Evolutionary conservation across 345 rosid species (phyloP).

Genomic region (Zanthoxylum bungeanum): DNA sequence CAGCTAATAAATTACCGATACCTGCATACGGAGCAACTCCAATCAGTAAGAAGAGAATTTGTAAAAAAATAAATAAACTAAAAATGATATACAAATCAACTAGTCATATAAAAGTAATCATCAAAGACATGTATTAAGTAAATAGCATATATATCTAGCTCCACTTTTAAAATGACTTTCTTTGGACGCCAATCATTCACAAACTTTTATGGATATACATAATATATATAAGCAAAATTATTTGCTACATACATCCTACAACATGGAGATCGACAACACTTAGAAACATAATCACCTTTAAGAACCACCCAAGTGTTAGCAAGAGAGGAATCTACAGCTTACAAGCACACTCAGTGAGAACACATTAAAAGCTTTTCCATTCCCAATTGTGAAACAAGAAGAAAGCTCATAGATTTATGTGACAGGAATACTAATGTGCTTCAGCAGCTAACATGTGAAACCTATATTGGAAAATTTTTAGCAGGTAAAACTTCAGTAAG

Average conservation of each 20-base stretch:
- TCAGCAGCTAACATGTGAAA: neutral
- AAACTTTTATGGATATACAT: neutral
- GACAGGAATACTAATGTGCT: neutral
- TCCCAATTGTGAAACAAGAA: neutral
- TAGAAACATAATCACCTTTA: neutral
- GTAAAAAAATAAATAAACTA: neutral
- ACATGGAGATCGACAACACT: neutral
- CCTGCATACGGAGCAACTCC: slow-evolving; percentile 43
- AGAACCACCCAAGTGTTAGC: neutral
- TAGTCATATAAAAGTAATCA: neutral
- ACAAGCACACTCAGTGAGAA: neutral
- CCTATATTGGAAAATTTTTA: neutral
- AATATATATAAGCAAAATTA: neutral
- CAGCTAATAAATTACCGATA: slow-evolving; percentile 67
- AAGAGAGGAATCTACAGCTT: neutral
- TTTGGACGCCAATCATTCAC: neutral
- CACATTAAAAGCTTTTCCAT: neutral
- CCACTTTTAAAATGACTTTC: neutral
- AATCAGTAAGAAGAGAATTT: slow-evolving; percentile 14
- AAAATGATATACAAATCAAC: slow-evolving; percentile 1
- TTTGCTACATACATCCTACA: neutral
- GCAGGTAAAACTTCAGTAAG: neutral
- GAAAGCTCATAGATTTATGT: too few relatives aligned
- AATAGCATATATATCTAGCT: neutral
- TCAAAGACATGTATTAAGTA: neutral